A percentile compares a stretch with the other conserved stretches of the same genome.
These are phyloP conservation scores for Claviceps paspali DNA, from an alignment of 2,329 filamentous ascomycete genomes.

Conservation along the genomic window DNA sequence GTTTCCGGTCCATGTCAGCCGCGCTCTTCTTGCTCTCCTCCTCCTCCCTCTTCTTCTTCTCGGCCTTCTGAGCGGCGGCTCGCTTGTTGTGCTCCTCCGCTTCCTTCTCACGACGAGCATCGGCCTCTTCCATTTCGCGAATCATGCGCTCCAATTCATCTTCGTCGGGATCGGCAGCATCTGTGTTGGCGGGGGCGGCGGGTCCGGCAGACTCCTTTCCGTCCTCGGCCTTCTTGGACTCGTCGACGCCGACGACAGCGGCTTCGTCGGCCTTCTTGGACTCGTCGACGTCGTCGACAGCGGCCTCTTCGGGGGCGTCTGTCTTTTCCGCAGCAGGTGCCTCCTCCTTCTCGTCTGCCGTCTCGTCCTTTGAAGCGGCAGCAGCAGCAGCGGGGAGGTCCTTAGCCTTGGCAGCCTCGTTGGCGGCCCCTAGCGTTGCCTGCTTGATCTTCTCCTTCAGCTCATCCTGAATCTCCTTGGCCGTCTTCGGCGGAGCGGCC, in stretches of 20 bases:
- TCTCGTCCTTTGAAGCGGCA: constrained; percentile 8
- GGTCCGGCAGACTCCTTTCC: constrained; percentile 16
- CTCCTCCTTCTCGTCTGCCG: constrained; percentile 12
- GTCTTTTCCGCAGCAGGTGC: background rate
- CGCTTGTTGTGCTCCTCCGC: constrained; percentile 33
- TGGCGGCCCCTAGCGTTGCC: constrained; percentile 27
- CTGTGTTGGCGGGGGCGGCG: constrained; percentile 16
- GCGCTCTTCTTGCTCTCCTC: constrained; percentile 27
- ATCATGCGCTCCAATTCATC: constrained; percentile 46
- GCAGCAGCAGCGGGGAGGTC: background rate
- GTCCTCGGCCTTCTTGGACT: constrained; percentile 3
- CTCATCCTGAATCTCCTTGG: constrained; percentile 70
- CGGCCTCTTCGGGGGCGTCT: constrained; percentile 3
- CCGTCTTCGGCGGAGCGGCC: constrained; percentile 50
- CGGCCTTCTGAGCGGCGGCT: constrained; percentile 27
- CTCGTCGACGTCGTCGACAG: background rate
- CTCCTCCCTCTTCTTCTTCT: constrained; percentile 35
- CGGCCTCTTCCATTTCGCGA: constrained; percentile 44
- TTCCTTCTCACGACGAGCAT: constrained; percentile 32
- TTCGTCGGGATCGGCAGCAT: constrained; percentile 27
- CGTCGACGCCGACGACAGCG: background rate
- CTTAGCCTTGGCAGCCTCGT: constrained; percentile 15
- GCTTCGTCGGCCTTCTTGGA: constrained; percentile 1
- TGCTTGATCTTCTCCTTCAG: constrained; percentile 66
- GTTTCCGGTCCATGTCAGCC: constrained; percentile 46